Evolutionary conservation across 495 filamentous ascomycete genomes (phyloP).

Genomic region (Annulohypoxylon stygium): DNA sequence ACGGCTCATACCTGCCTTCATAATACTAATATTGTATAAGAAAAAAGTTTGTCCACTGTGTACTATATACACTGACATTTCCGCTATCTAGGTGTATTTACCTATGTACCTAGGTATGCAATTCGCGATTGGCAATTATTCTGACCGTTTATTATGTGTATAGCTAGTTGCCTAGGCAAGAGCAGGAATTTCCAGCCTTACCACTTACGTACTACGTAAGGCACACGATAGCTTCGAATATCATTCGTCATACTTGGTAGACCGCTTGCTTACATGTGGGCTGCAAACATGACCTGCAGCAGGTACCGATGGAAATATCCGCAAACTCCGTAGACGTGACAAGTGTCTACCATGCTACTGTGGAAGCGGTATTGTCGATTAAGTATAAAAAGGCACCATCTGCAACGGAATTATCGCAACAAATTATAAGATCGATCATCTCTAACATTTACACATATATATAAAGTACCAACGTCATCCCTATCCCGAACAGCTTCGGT

Average conservation of each 20-base stretch:
- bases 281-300: conserved; percentile 10
- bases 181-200: not conserved
- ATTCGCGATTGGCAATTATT: not conserved
- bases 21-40: not conserved
- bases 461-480: not conserved
- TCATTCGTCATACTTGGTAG: not conserved
- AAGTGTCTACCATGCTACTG: not conserved
- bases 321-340: not conserved
- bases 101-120: not conserved
- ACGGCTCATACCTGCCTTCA: not conserved
- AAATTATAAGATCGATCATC: not conserved
- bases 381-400: not conserved
- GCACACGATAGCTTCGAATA: not conserved
- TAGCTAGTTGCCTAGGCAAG: not conserved
- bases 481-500: not conserved
- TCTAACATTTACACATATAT: not conserved
- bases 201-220: not conserved
- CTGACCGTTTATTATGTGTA: not conserved
- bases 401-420: not conserved
- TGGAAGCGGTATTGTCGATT: not conserved
- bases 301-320: not conserved
- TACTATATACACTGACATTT: not conserved
- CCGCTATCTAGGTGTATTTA: not conserved
- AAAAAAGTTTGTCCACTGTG: not conserved
- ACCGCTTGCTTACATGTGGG: conserved; percentile 4